These are phyloP conservation scores for Fagus sylvatica DNA, from an alignment of 306 rosid genomes.

Conservation along the genomic window DNA sequence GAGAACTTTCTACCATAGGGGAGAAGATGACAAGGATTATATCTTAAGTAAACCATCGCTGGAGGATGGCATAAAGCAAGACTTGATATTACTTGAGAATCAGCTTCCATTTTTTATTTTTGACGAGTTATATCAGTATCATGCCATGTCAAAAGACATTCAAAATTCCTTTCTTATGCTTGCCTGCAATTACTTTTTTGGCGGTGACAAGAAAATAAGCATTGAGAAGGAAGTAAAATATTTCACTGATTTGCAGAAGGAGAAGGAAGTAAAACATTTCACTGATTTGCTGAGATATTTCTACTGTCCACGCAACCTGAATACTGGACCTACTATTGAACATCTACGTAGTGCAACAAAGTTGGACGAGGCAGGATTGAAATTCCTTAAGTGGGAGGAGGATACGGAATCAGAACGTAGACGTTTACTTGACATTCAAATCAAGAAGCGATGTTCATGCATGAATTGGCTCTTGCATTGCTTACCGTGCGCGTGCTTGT, in stretches of 20 bases:
- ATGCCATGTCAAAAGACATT: not conserved
- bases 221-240: too few relatives aligned
- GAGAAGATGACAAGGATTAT: not conserved
- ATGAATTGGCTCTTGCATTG: not conserved
- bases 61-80: conserved; percentile 8
- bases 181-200: not conserved
- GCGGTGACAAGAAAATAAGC: too few relatives aligned
- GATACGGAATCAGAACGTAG: not conserved
- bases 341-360: not conserved
- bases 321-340: too few relatives aligned
- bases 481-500: not conserved
- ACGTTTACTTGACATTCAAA: not conserved
- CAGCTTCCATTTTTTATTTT: conserved; percentile 33
- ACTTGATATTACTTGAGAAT: conserved; percentile 33
- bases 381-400: not conserved
- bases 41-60: conserved; percentile 28
- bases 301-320: not conserved
- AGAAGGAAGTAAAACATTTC: not conserved
- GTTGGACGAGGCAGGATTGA: not conserved
- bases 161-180: not conserved
- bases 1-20: not conserved
- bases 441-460: not conserved
- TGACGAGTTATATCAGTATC: not conserved
- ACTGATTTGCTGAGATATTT: not conserved
- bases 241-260: too few relatives aligned